Base-by-base conservation (phyloP, 805 yeast genomes). In the Candida chilensis region DNA sequence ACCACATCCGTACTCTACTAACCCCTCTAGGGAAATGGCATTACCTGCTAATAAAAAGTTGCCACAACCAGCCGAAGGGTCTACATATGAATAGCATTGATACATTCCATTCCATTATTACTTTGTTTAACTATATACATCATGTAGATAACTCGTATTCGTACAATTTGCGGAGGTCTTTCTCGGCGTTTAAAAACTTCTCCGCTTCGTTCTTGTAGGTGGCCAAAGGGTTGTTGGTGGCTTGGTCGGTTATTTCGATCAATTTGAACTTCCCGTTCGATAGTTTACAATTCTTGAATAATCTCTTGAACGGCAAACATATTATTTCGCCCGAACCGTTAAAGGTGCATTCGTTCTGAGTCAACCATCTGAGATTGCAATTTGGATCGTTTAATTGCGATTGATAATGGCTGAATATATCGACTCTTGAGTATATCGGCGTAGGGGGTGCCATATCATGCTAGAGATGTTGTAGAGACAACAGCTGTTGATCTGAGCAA, bases 51-150 rank as follows among this genome's bases (percentile, higher is more conserved):
- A 92, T 54, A 78, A 87, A 62, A 86, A 84, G 60, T 63, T 90
- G 39, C 64, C 78, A 7, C 99, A 92, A 61, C 99, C 98, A 10
- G 61, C 80, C 8, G 99, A 92, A 61, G 96, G 96, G 7, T 57
- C 80, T 21, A 73, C 78, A 9, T 84, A 77, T 44, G 56, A 44
- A 28, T 17, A 38, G 34, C n/a, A 20, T 20, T 10, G 22, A 20
- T 20, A n/a, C 22, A n/a, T 10, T 20, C 22, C 10, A 20, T 27
- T 17, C 36, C 33, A 5, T 27, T 19, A 21, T 13, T 18, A 12
- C 15, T 19, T 21, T 20, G n/a, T 19, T 28, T 14, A 20, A 27
- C 16, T 12, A 14, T 8, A 12, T 12, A 9, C 9, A 27, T 8
- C 22, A 27, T 10, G n/a, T 8, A 15, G 24, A 21, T 31, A n/a